Evolutionary conservation across 2,329 filamentous ascomycete species (phyloP), one percentile per base, ranked within the genome.

Genomic region (Microsporum audouinii): DNA sequence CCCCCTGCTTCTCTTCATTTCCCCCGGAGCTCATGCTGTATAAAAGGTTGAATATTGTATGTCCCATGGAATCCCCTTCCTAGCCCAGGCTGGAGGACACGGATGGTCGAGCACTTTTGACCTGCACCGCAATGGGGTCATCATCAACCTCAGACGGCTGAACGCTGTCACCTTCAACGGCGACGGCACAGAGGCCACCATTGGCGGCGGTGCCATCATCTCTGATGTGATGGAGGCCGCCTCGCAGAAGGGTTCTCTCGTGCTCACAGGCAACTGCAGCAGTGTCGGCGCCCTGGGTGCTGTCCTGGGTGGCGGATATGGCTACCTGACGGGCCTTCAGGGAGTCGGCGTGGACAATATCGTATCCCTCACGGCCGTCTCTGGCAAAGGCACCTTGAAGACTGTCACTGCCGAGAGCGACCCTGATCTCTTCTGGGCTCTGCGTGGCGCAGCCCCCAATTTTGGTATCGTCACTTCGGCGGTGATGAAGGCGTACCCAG

Each of bases 361-460:
- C 38, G 62, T 81, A 5, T 79, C 77, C 0, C 70, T 80, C 70
- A 76, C 79, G 27, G 66, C 84, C 0, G 80, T 83, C 0, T 72
- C 82, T 0, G 79, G 80, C 4, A 71, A 80, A 62, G 81, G 82
- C 10, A 73, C 68, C 6, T 57, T 75, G 51, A 62, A 69, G 4
- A 76, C 72, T 0, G 69, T 80, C 0, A 68, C 76, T 61, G 68
- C 71, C 45, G 27, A 53, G 7, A 34, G 31, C 14, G 70, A 71
- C 5, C 76, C 77, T 0, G 80, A 84, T 41, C 74, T 84, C 5
- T 84, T 76, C 68, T 85, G 81, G 82, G 82, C 73, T 0, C 74
- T 84, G 63, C 73, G 74, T 57, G 82, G 82, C 3, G 82, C 81
- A 1, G 82, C 81, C 0, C 79, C 83, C 62, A 84, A 84, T 69